phyloP scores from a whole-genome alignment of 192 early-diverging fungal species.

The Geranomyces michiganensis region DNA sequence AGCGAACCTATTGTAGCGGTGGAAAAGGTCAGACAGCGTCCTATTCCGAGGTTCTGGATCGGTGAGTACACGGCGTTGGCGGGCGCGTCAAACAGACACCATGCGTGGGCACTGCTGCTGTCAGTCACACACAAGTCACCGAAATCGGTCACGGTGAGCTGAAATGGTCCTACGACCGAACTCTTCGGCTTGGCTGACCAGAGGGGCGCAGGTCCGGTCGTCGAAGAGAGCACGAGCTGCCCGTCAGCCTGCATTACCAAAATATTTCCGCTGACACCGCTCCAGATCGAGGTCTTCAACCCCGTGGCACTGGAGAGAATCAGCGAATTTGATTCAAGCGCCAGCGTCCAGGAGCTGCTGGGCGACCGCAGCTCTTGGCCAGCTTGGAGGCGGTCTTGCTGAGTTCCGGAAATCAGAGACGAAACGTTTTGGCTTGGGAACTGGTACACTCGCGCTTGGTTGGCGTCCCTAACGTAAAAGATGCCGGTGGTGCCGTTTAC shows the following conservation, averaged over 20 bases:
- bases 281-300: too few relatives aligned
- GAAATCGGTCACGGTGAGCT: background rate
- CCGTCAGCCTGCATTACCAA: too few relatives aligned
- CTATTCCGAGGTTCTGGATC: background rate
- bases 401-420: background rate
- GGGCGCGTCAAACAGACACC: background rate
- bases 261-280: too few relatives aligned
- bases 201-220: too few relatives aligned
- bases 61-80: background rate
- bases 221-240: too few relatives aligned
- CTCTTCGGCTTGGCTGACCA: too few relatives aligned
- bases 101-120: background rate
- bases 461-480: background rate
- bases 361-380: background rate
- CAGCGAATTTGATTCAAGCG: background rate
- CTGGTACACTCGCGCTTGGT: background rate
- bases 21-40: background rate
- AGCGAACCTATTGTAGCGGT: background rate
- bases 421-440: background rate
- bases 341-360: background rate
- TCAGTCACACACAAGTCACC: background rate
- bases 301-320: too few relatives aligned
- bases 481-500: slow-evolving; percentile 6
- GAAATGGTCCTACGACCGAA: background rate
- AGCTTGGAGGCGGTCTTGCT: slow-evolving; percentile 1